These are phyloP conservation scores for Fibroporia radiculosa DNA, from an alignment of 768 basidiomycete species.

Conservation along the genomic window DNA sequence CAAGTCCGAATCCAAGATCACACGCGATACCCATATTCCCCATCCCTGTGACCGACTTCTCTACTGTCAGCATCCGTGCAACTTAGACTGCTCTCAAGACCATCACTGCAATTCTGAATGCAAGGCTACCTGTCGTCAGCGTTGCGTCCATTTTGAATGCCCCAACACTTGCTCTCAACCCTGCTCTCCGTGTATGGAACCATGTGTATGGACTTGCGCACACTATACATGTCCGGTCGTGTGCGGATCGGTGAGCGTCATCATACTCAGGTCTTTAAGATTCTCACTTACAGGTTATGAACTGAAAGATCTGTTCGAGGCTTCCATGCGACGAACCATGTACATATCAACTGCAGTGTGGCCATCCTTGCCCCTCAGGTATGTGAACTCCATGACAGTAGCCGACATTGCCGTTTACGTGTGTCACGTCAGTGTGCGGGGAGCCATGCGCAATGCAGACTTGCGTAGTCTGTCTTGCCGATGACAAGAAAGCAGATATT, in stretches of 20 bases:
- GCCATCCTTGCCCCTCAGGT: slow-evolving; percentile 32
- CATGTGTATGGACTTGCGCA: slow-evolving; percentile 27
- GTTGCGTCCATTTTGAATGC: slow-evolving; percentile 24
- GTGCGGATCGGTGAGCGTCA: slow-evolving; percentile 27
- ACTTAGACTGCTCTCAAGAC: slow-evolving; percentile 19
- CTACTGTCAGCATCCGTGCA: slow-evolving; percentile 27
- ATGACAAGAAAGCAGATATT: slow-evolving; percentile 18
- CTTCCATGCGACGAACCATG: slow-evolving; percentile 31
- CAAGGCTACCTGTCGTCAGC: slow-evolving; percentile 17
- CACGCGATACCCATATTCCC: slow-evolving; percentile 15
- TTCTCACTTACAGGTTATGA: no score
- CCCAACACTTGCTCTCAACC: slow-evolving; percentile 22
- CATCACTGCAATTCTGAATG: slow-evolving; percentile 24
- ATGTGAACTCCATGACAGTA: not conserved
- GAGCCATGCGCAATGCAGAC: slow-evolving; percentile 27
- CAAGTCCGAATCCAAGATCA: not conserved
- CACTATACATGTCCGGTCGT: slow-evolving; percentile 27
- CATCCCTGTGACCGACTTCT: slow-evolving; percentile 25
- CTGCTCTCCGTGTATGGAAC: slow-evolving; percentile 28
- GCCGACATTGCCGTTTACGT: not conserved
- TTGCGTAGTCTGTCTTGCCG: slow-evolving; percentile 24
- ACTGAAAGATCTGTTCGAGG: slow-evolving; percentile 28
- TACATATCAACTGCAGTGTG: slow-evolving; percentile 23
- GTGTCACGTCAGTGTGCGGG: slow-evolving; percentile 25
- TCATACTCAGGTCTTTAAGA: no score